Evolutionary conservation across 2,329 filamentous ascomycete genomes (phyloP), one percentile per base, ranked within the genome.

Genomic region (Beauveria rudraprayagi): DNA sequence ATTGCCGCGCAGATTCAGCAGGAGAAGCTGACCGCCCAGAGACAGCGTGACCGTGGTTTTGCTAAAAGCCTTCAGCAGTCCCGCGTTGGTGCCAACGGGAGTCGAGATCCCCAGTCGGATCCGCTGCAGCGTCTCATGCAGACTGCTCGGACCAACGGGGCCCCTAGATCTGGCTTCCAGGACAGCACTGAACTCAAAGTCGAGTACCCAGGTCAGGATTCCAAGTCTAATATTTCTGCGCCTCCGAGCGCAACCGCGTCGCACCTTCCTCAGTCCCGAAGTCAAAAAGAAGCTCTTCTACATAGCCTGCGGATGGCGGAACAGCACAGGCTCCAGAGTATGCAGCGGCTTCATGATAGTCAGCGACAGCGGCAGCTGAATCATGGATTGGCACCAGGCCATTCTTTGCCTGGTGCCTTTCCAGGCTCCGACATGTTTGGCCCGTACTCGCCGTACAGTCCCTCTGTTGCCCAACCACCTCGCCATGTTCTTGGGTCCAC

Each of bases 1-100:
- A 65, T 77, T 48, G 65, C 70, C 10, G 65, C 75, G 56, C 75
- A 77, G 28, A 70, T 71, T 57, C 72, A 71, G 44, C 66, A 70
- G 58, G 72, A 70, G 43, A 70, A 71, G 37, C 73, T 72, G 54
- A 64, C 69, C 11, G 61, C 67, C 10, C 69, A 74, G 47, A 67
- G 70, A 62, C 64, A 60, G 6, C 54, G 26, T 54, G 73, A 75
- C 50, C 64, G 60, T 5, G 61, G 69, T n/a, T 56, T 71, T 60
- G 73, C 73, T 10, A 56, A 61, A 40, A 61, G 64, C 24, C 66
- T 74, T 2, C 53, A 17, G 26, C 50, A 19, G 22, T 44, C 26
- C 14, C 48, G 10, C 8, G 10, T 2, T 28, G 34, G 4, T 17
- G 37, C 9, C n/a, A 43, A 43, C 8, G 22, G 26, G 19, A 30